These are phyloP conservation scores for Canna indica DNA, from an alignment of 176 grass and related monocot species.

Conservation along the genomic window DNA sequence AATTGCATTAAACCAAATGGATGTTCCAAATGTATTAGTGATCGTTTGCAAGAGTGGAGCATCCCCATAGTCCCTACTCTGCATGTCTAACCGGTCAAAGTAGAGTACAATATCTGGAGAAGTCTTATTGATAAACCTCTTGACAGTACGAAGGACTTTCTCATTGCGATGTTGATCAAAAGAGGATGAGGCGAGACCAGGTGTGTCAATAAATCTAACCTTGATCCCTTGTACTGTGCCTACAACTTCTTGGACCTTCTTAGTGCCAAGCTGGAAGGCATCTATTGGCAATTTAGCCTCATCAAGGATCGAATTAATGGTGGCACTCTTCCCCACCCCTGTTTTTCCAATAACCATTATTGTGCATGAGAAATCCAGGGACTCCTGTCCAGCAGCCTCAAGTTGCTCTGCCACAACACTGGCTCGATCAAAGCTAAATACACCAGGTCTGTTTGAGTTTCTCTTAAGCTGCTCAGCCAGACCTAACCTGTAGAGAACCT, in stretches of 20 bases:
- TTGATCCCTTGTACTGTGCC: constrained; percentile 73
- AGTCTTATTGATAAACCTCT: constrained; percentile 50
- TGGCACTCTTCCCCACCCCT: constrained; percentile 93
- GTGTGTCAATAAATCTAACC: constrained; percentile 85
- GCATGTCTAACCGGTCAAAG: constrained; percentile 87
- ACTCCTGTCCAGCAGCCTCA: constrained; percentile 51
- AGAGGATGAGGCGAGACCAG: constrained; percentile 69
- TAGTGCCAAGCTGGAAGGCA: constrained; percentile 72
- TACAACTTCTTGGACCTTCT: constrained; percentile 55
- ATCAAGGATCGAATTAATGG: constrained; percentile 86
- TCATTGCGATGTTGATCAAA: constrained; percentile 61
- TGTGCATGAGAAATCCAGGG: constrained; percentile 78
- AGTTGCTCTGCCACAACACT: constrained; percentile 71
- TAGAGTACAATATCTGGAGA: constrained; percentile 96
- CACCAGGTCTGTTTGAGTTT: constrained; percentile 43
- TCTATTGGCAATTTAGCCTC: constrained; percentile 47
- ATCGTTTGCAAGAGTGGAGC: constrained; percentile 60
- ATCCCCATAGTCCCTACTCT: constrained; percentile 76
- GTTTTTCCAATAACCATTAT: constrained; percentile 92
- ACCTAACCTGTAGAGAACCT: constrained; percentile 88
- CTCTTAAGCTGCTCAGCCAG: constrained; percentile 85
- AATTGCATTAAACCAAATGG: constrained; percentile 95
- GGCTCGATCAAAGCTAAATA: constrained; percentile 60
- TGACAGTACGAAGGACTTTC: constrained; percentile 73
- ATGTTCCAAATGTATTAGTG: constrained; percentile 58